Evolutionary conservation across 306 rosid genomes (phyloP), one percentile per base, ranked within the genome.

Genomic region (Ormosia semicastrata): DNA sequence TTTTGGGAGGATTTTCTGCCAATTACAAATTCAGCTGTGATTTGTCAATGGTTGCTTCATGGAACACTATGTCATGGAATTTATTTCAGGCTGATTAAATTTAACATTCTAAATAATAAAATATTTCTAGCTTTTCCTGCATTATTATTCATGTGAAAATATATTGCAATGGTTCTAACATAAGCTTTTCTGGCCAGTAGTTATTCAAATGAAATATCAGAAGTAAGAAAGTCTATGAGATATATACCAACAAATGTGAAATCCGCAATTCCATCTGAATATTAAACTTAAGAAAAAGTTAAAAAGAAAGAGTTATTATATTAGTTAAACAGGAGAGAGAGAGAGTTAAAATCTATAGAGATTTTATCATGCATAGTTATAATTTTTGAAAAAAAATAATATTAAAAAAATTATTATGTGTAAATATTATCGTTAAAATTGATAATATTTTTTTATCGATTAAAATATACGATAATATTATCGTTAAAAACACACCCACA

Each of bases 151-250:
- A 14, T n/a, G 9, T 14, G 62, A n/a, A 30, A 30, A 0, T 11
- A 29, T 30, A 43, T 34, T 12, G 47, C 49, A 30, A 2, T n/a
- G 34, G 1, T 70, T 54, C 84, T 79, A 59, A 87, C 84, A 63
- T 71, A 60, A 37, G 63, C 41, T 46, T 76, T 37, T 67, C 40
- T 87, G 40, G 58, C 40, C 13, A 4, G 34, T 34, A 91, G 95
- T 12, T 91, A 91, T 81, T 89, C 93, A 24, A 91, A 91, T 70
- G 95, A 87, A 82, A 91, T 86, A 50, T 86, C 91, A 15, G 91
- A 89, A 74, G 87, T 90, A 54, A 89, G 93, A 71, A 81, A 87
- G 24, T 24, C 62, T 76, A 81, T 10, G 94, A 89, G 37, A 80
- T 69, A n/a, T n/a, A n/a, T n/a, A 75, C 83, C 89, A 10, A 56